Percentiles rank a stretch among this genome's conserved stretches.
phyloP scores from a whole-genome alignment of 805 yeast genomes.

The Cyberlindnera samutprakarnensis region DNA sequence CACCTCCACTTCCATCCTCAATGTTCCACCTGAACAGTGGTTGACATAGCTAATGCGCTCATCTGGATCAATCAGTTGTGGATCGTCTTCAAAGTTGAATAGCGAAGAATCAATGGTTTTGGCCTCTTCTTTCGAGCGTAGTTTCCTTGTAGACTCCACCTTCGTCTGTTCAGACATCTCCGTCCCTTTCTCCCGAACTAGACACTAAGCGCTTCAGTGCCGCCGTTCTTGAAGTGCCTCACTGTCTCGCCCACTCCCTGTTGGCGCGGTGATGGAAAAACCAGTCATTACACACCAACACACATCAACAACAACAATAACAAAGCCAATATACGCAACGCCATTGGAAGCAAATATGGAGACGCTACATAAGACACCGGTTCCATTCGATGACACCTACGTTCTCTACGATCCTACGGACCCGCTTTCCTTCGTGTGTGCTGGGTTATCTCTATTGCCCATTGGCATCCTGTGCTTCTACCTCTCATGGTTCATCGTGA shows the following conservation, averaged over 20 bases:
- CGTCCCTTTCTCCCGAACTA: not conserved
- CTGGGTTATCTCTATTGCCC: conserved; percentile 74
- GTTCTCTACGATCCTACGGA: conserved; percentile 71
- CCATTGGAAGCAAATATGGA: too few species aligned
- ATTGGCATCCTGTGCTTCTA: conserved; percentile 71
- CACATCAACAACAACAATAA: too few species aligned
- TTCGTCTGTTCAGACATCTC: too few species aligned
- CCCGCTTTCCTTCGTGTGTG: conserved; percentile 49
- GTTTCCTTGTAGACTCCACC: conserved; percentile 5
- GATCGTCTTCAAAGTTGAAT: conserved; percentile 22
- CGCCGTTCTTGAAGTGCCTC: not conserved
- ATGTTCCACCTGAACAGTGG: conserved; percentile 1
- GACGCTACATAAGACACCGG: conserved; percentile 19
- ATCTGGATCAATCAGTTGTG: conserved; percentile 10
- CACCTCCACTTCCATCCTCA: conserved; percentile 5
- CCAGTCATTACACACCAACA: too few species aligned
- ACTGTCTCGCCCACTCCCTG: too few species aligned
- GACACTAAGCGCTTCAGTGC: not conserved
- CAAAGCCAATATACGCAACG: too few species aligned
- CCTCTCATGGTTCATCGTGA: conserved; percentile 72
- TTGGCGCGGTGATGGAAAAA: too few species aligned
- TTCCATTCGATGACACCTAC: conserved; percentile 82
- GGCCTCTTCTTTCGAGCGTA: conserved; percentile 16
- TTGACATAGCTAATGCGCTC: conserved; percentile 6
- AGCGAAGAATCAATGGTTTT: conserved; percentile 16